A percentile compares a stretch with the other conserved stretches of the same genome.
phyloP scores from a whole-genome alignment of 164 flowering plant genomes.

The Sedum album region DNA sequence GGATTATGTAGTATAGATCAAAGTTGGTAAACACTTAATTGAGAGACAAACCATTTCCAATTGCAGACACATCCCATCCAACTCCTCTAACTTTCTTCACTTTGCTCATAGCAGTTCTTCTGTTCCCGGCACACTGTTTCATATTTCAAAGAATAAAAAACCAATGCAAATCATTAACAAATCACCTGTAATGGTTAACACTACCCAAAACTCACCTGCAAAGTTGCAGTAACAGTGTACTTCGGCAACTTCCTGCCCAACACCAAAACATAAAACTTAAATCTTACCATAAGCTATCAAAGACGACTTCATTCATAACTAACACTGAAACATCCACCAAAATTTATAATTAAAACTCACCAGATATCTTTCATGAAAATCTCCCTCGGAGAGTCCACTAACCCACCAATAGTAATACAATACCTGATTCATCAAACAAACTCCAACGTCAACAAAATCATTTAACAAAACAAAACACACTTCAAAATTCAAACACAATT shows the following conservation, averaged over 20 bases:
- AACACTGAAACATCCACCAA: not conserved
- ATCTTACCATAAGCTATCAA: not conserved
- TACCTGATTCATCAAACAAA: slow-evolving; percentile 42
- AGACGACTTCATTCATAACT: not conserved
- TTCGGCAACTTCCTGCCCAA: slow-evolving; percentile 70
- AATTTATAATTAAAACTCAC: slow-evolving; percentile 26
- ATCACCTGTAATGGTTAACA: too few relatives aligned
- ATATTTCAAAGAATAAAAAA: not conserved
- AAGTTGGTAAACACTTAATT: too few relatives aligned
- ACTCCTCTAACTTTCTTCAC: slow-evolving; percentile 74
- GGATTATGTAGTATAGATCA: too few relatives aligned
- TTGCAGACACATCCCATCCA: slow-evolving; percentile 93
- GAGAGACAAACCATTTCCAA: slow-evolving; percentile 92
- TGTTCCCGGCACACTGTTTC: slow-evolving; percentile 91
- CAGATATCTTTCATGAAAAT: slow-evolving; percentile 71
- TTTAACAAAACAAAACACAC: not conserved
- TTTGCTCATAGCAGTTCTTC: slow-evolving; percentile 99
- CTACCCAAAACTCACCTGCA: slow-evolving; percentile 71
- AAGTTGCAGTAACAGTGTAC: slow-evolving; percentile 74
- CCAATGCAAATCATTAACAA: too few relatives aligned
- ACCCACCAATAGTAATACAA: slow-evolving; percentile 48
- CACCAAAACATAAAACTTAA: not conserved
- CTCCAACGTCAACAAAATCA: not conserved
- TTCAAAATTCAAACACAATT: not conserved
- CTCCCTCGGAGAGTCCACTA: slow-evolving; percentile 45